phyloP scores from a whole-genome alignment of 176 grass and related monocot species.

The Ampelocalamus luodianensis region DNA sequence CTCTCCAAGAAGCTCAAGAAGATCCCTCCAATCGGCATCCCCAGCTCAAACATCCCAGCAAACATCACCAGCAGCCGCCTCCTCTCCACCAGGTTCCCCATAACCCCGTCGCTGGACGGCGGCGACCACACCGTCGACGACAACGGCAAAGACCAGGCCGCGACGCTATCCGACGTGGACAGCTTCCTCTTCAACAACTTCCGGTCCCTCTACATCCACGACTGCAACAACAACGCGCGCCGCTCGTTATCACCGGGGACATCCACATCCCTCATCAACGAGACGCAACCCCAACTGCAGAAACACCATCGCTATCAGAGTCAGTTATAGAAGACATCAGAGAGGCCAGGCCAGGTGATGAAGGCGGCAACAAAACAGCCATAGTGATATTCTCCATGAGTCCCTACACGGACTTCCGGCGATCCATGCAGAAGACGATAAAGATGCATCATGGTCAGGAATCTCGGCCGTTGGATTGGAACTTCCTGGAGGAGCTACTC shows the following conservation, averaged over 20 bases:
- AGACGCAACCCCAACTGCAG: not conserved
- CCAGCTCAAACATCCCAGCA: conserved; percentile 39
- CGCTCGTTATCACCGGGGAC: conserved; percentile 22
- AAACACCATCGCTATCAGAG: conserved; percentile 5
- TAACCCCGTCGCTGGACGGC: conserved; percentile 53
- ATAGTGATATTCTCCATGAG: conserved; percentile 66
- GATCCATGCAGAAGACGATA: conserved; percentile 73
- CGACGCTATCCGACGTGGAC: conserved; percentile 87
- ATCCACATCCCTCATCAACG: conserved; percentile 15
- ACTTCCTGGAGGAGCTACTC: conserved; percentile 83
- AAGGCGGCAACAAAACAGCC: not conserved
- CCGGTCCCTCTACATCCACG: conserved; percentile 65
- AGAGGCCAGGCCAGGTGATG: not conserved
- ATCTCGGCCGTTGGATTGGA: conserved; percentile 70
- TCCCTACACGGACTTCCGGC: conserved; percentile 70
- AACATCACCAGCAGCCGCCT: conserved; percentile 52
- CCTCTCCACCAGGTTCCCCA: conserved; percentile 67
- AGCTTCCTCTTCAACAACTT: conserved; percentile 81
- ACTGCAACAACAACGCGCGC: not conserved
- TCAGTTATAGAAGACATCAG: not conserved
- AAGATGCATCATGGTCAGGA: conserved; percentile 43
- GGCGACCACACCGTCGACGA: not conserved
- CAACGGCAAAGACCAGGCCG: conserved; percentile 34
- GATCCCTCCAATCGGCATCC: conserved; percentile 54
- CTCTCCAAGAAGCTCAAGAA: conserved; percentile 73